Evolutionary conservation across 2,329 filamentous ascomycete species (phyloP).

Genomic region (Arthrobotrys megalospora): DNA sequence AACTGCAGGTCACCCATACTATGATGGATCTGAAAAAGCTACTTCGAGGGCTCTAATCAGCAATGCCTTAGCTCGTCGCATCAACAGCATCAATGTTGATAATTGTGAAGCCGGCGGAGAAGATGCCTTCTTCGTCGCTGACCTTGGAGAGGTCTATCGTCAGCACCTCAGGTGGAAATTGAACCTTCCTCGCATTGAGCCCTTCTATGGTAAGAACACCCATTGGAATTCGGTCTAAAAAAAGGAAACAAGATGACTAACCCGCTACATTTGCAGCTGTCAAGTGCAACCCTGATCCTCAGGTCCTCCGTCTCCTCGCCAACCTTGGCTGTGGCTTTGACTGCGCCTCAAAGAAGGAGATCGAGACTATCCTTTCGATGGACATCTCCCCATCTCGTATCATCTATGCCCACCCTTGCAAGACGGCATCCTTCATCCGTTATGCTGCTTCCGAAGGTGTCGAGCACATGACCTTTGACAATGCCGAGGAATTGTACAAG

Average conservation of each 20-base stretch:
- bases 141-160: slow-evolving; percentile 98
- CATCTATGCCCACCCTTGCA: slow-evolving; percentile 99
- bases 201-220: slow-evolving; percentile 84
- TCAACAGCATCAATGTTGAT: slow-evolving; percentile 87
- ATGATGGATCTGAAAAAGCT: slow-evolving; percentile 61
- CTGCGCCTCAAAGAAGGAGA: slow-evolving; percentile 97
- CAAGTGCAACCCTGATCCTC: slow-evolving; percentile 97
- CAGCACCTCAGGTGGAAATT: slow-evolving; percentile 99
- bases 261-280: slow-evolving; percentile 75
- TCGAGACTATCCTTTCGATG: slow-evolving; percentile 88
- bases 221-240: background rate
- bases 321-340: slow-evolving; percentile 95
- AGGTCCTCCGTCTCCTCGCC: slow-evolving; percentile 88
- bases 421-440: slow-evolving; percentile 97
- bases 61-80: slow-evolving; percentile 86
- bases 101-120: slow-evolving; percentile 92
- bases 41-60: slow-evolving; percentile 85
- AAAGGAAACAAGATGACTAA: background rate
- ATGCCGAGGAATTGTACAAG: slow-evolving; percentile 97
- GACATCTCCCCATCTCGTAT: slow-evolving; percentile 90
- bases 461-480: slow-evolving; percentile 99
- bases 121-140: slow-evolving; percentile 97
- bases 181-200: slow-evolving; percentile 91
- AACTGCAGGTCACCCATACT: slow-evolving; percentile 49
- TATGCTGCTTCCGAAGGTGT: slow-evolving; percentile 88